Evolutionary conservation across 805 yeast genomes (phyloP).

Genomic region (Kazachstania taianensis): DNA sequence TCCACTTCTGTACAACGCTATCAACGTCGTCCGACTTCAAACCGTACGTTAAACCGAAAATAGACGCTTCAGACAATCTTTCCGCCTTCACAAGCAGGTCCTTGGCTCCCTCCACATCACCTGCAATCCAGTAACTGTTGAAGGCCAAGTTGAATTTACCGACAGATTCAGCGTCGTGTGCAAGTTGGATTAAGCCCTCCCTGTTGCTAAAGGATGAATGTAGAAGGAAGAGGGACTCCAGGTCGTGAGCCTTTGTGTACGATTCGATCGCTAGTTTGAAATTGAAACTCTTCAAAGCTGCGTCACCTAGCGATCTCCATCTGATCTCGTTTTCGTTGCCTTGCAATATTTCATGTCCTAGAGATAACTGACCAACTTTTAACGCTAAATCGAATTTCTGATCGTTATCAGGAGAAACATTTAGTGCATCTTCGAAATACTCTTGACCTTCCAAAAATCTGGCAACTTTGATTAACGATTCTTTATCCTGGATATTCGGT

Average conservation of each 20-base stretch:
- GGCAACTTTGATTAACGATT: constrained; percentile 68
- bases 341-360: constrained; percentile 61
- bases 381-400: constrained; percentile 88
- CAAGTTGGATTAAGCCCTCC: constrained; percentile 50
- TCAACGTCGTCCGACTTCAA: constrained; percentile 34
- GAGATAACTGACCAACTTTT: constrained; percentile 55
- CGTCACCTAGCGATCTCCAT: constrained; percentile 90
- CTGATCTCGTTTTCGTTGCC: constrained; percentile 50
- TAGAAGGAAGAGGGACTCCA: constrained; percentile 69
- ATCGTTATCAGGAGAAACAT: constrained; percentile 76
- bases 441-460: constrained; percentile 93
- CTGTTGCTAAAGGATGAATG: constrained; percentile 73
- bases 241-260: constrained; percentile 69
- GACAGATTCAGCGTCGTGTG: constrained; percentile 50
- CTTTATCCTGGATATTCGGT: constrained; percentile 47
- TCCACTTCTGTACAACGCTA: constrained; percentile 56
- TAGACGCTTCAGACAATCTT: constrained; percentile 74
- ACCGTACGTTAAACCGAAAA: constrained; percentile 67
- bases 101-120: constrained; percentile 55
- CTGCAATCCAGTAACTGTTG: constrained; percentile 81
- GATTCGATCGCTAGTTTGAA: constrained; percentile 71
- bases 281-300: constrained; percentile 69
- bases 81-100: constrained; percentile 57
- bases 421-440: constrained; percentile 68
- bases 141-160: constrained; percentile 89